phyloP scores from a whole-genome alignment of 1,284 basidiomycete genomes.

The Tetrapyrgos nigripes region DNA sequence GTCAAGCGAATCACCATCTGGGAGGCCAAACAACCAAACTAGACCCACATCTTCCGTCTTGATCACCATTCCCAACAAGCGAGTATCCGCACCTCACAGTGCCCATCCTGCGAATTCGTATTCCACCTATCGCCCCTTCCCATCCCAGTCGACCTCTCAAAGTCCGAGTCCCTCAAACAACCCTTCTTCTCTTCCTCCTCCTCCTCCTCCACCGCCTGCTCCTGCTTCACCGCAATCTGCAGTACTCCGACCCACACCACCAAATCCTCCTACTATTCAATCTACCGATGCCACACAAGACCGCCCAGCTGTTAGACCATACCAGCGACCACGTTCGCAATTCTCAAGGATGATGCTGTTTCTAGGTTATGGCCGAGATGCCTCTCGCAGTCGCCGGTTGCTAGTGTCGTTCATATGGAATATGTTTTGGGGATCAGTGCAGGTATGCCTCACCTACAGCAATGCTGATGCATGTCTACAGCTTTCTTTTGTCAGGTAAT shows the following conservation, averaged over 20 bases:
- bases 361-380: conserved; percentile 64
- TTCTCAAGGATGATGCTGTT: conserved; percentile 46
- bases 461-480: not conserved
- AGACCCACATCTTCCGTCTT: not conserved
- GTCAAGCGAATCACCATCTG: not conserved
- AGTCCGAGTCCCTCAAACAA: not conserved
- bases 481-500: conserved; percentile 47
- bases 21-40: not conserved
- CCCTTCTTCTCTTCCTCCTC: conserved; percentile 1
- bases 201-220: not conserved
- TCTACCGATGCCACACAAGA: conserved; percentile 7
- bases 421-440: conserved; percentile 57
- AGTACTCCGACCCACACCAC: not conserved
- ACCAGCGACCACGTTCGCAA: conserved; percentile 27
- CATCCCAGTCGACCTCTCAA: not conserved
- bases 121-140: not conserved
- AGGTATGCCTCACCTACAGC: conserved; percentile 49
- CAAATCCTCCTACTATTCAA: not conserved
- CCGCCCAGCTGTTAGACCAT: conserved; percentile 11
- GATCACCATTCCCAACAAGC: not conserved
- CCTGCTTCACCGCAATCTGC: not conserved
- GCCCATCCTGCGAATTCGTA: conserved; percentile 10
- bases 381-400: conserved; percentile 60
- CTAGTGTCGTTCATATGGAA: conserved; percentile 64
- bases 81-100: conserved; percentile 8